These are phyloP conservation scores for Solanum chiquidenum DNA, from an alignment of 257 asterid species.

Conservation along the genomic window DNA sequence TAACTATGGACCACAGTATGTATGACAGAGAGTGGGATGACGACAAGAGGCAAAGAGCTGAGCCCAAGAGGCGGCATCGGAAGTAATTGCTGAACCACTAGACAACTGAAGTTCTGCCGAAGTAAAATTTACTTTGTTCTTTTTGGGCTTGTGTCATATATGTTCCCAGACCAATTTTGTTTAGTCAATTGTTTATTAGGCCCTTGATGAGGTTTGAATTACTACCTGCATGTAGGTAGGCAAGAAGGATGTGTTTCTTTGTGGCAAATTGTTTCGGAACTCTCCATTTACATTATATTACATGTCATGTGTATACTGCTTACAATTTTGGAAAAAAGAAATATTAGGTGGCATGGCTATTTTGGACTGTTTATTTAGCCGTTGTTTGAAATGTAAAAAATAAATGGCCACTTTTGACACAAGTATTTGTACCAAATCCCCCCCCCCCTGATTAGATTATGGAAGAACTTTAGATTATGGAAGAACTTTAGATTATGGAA, in stretches of 20 bases:
- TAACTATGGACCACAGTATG: constrained; percentile 37
- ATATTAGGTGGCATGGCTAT: background rate
- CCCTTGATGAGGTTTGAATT: background rate
- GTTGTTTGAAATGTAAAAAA: background rate
- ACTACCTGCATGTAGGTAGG: background rate
- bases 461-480: background rate
- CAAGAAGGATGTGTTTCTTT: background rate
- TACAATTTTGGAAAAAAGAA: background rate
- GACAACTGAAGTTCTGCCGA: background rate
- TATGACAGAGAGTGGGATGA: constrained; percentile 98
- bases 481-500: background rate
- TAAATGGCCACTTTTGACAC: background rate
- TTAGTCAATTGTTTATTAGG: background rate
- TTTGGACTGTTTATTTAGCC: background rate
- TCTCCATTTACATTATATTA: background rate
- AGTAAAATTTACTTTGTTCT: background rate
- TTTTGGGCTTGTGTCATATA: background rate
- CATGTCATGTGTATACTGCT: background rate
- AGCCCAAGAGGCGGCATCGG: constrained; percentile 85
- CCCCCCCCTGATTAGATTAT: background rate
- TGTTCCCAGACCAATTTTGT: background rate
- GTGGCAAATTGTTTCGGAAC: background rate
- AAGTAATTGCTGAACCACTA: constrained; percentile 22
- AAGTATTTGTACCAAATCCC: too few relatives aligned
- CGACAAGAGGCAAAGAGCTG: constrained; percentile 93